Conservation (phyloP, 2,329 filamentous ascomycete genomes). For the Aspergillus unguis region DNA sequence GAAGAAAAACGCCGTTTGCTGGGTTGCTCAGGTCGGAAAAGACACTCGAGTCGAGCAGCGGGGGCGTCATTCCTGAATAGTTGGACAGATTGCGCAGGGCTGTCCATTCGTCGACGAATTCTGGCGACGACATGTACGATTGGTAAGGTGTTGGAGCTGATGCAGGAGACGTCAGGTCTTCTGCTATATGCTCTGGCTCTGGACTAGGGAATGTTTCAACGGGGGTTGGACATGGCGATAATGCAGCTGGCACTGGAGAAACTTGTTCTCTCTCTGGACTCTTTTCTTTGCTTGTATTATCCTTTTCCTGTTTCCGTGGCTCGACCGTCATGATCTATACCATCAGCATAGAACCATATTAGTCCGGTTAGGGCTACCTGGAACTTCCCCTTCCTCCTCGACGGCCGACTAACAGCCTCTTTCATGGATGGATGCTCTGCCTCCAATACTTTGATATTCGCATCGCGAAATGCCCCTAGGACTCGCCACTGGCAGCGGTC, state of each 20-base stretch:
- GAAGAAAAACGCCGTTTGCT: conserved; percentile 50
- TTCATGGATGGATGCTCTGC: conserved; percentile 32
- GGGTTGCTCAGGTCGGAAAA: conserved; percentile 24
- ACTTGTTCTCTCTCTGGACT: not conserved
- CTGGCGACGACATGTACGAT: conserved; percentile 25
- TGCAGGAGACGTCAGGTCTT: not conserved
- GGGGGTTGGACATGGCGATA: not conserved
- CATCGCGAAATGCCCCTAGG: conserved; percentile 30
- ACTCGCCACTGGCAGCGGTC: conserved; percentile 32
- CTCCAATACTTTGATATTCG: conserved; percentile 29
- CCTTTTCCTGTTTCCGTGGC: conserved; percentile 2
- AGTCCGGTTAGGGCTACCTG: conserved; percentile 12
- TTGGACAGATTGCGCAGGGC: conserved; percentile 18
- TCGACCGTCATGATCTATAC: conserved; percentile 23
- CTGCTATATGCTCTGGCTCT: not conserved
- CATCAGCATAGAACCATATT: not conserved
- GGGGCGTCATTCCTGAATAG: conserved; percentile 22
- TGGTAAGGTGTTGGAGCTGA: conserved; percentile 10
- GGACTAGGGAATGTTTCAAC: not conserved
- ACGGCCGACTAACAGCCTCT: conserved; percentile 17
- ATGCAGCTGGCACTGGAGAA: not conserved
- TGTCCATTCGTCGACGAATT: conserved; percentile 23
- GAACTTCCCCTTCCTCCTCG: conserved; percentile 23
- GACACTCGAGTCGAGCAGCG: conserved; percentile 21
- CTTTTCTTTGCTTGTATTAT: not conserved